Base-by-base conservation (phyloP, 495 filamentous ascomycete genomes). In the Cenococcum geophilum region DNA sequence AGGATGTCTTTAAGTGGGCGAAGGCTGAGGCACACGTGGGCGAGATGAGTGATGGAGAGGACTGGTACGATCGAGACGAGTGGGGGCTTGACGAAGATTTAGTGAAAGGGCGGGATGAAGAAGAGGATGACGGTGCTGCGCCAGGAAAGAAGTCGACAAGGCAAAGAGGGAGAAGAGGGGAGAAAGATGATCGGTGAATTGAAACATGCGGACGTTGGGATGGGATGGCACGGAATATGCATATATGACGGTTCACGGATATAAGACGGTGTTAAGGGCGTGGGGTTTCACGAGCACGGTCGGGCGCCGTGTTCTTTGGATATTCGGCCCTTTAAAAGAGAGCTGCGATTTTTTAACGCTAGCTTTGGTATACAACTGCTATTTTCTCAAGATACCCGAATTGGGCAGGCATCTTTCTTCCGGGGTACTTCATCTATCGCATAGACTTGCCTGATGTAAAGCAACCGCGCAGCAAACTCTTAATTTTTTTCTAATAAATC, bases 31-130 rank as follows among this genome's bases (percentile, higher is more conserved):
- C 84, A 5, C 93, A 97, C 68, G 80, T 88, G 23, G 91, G 89
- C 1, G 82, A 86, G 56, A 76, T 96, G 83, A 92, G 87, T 36
- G 92, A 97, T 68, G 90, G 90, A 2, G 92, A 97, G 76, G 92
- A 97, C 70, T 97, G 92, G 91, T 95, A 95, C 71, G 92, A 97
- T 69, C 83, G 83, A 58, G 89, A 93, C 69, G 86, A 88, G 77
- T 96, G 89, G 92, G 85, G 85, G 2, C 72, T 97, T 45, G 85
- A 85, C 1, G 89, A 89, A 65, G 88, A 91, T 70, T 77, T 97
- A 14, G 89, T 89, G 72, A 97, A 97, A 71, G 92, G 92, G 1
- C 85, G 88, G 55, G 90, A 96, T 59, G 92, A 96, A 65, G 91
- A 96, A 58, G 92, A 96, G 20, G 71, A 74, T 16, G 71, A 73